phyloP scores from a whole-genome alignment of 78 protist species.

The Dictyostelium brefeldianum region DNA sequence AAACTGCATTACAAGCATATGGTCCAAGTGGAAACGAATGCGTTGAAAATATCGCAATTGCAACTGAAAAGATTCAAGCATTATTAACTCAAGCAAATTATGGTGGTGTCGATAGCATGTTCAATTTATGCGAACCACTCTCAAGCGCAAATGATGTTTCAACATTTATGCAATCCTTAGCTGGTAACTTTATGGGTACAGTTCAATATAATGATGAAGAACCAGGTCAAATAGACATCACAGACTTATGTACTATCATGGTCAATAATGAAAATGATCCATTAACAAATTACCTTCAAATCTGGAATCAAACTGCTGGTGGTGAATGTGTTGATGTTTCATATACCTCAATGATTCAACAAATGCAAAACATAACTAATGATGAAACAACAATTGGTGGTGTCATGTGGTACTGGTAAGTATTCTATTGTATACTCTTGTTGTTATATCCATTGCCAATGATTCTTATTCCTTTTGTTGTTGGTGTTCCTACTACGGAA shows the following conservation, averaged over 20 bases:
- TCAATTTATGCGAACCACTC: conserved; percentile 54
- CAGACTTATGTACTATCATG: conserved; percentile 36
- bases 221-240: neutral
- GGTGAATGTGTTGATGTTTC: conserved; percentile 48
- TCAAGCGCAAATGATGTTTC: conserved; percentile 52
- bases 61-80: conserved; percentile 51
- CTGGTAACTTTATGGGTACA: conserved; percentile 71
- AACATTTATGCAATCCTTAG: conserved; percentile 65
- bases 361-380: conserved; percentile 11
- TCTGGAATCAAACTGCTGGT: conserved; percentile 50
- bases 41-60: conserved; percentile 53
- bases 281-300: conserved; percentile 48
- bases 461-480: too few species aligned
- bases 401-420: conserved; percentile 64
- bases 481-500: too few species aligned
- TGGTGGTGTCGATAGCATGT: conserved; percentile 26
- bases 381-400: conserved; percentile 66
- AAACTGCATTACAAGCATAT: conserved; percentile 41
- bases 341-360: conserved; percentile 23
- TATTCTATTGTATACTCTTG: neutral
- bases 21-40: conserved; percentile 69
- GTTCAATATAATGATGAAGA: conserved; percentile 78
- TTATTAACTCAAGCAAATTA: conserved; percentile 24
- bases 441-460: too few species aligned
- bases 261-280: conserved; percentile 8